Conservation (phyloP, 495 filamentous ascomycete genomes). For the Staphylotrichum longicolle region DNA sequence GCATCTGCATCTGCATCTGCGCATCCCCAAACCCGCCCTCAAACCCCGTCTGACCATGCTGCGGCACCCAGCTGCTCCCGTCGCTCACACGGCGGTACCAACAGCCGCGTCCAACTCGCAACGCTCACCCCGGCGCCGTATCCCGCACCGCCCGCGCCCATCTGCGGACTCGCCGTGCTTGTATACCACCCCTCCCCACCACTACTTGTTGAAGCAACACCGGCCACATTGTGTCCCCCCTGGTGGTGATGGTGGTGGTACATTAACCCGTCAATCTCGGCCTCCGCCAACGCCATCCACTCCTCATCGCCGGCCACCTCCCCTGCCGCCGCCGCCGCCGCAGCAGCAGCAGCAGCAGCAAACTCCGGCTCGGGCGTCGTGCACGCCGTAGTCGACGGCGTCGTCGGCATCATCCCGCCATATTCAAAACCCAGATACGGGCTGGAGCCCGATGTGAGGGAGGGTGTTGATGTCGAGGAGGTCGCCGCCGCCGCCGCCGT, state of each 20-base stretch:
- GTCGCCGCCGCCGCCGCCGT: background rate
- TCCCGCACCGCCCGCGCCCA: background rate
- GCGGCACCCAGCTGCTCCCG: too few species aligned
- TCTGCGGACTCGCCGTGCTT: background rate
- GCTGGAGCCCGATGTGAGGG: background rate
- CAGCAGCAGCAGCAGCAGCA: too few species aligned
- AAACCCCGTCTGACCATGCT: too few species aligned
- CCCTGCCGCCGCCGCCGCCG: too few species aligned
- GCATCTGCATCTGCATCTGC: background rate
- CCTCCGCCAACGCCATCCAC: conserved; percentile 5
- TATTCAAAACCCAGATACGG: background rate
- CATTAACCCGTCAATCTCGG: conserved; percentile 5
- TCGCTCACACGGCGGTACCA: background rate
- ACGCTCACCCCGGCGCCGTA: too few species aligned
- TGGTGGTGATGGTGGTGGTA: background rate
- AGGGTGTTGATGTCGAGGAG: background rate
- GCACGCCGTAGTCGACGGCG: background rate
- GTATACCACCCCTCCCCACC: background rate
- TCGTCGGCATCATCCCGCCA: background rate
- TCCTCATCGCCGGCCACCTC: background rate
- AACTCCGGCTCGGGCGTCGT: conserved; percentile 2
- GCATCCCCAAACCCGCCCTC: too few species aligned
- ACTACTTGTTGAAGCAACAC: background rate
- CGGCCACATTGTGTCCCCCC: background rate
- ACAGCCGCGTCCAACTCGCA: background rate